These are phyloP conservation scores for Malassezia sp. DNA, from an alignment of 1,284 basidiomycete species.

Conservation along the genomic window DNA sequence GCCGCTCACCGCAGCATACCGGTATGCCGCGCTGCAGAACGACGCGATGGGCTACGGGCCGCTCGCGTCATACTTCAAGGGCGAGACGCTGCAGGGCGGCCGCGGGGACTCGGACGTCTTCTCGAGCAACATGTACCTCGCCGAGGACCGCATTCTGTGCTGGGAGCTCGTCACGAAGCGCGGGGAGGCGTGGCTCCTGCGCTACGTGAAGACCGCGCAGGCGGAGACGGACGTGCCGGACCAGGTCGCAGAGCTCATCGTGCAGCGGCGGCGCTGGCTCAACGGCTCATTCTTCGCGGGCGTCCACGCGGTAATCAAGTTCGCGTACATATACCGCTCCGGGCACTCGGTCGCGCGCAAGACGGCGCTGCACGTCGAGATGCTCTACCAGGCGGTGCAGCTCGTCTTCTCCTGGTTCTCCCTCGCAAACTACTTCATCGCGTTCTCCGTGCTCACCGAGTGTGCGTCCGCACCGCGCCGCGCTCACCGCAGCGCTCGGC, in stretches of 20 bases:
- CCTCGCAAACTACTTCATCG: constrained; percentile 23
- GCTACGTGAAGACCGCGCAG: constrained; percentile 87
- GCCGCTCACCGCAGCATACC: no score
- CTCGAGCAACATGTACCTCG: constrained; percentile 56
- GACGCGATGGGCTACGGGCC: constrained; percentile 74
- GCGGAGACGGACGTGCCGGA: constrained; percentile 94
- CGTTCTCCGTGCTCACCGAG: constrained; percentile 37
- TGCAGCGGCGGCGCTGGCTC: constrained; percentile 78
- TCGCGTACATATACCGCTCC: constrained; percentile 44
- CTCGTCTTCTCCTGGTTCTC: constrained; percentile 41
- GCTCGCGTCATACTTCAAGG: constrained; percentile 89
- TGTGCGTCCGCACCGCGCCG: no score
- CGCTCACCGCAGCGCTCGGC: constrained; percentile 18
- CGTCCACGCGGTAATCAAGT: constrained; percentile 45
- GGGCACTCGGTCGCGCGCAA: constrained; percentile 37
- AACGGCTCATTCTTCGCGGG: constrained; percentile 69
- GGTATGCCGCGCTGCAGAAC: constrained; percentile 81
- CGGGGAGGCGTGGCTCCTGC: constrained; percentile 79
- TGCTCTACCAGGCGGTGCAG: constrained; percentile 41
- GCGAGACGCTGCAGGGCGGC: constrained; percentile 71
- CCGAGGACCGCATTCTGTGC: constrained; percentile 67
- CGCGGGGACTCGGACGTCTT: constrained; percentile 79
- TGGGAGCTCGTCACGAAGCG: constrained; percentile 91
- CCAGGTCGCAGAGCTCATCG: constrained; percentile 83
- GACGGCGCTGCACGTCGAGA: constrained; percentile 39